Conservation (phyloP, 2,329 filamentous ascomycete species). For the Fusarium odoratissimum region DNA sequence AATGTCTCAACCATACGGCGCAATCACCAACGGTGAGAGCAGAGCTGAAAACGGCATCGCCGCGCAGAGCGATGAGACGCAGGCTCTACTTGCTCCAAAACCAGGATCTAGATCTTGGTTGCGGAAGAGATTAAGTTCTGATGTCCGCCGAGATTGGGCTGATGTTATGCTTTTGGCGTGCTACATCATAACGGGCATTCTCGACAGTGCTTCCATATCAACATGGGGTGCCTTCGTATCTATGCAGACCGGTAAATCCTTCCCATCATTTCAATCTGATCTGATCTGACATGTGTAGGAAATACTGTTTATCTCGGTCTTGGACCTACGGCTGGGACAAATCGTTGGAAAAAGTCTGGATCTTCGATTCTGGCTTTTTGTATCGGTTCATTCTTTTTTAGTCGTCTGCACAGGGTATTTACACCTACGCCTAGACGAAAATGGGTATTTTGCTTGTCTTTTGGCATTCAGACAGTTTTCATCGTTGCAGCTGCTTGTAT, state of each 20-base stretch:
- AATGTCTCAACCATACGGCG: conserved; percentile 38
- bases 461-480: conserved; percentile 63
- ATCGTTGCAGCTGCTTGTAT: conserved; percentile 65
- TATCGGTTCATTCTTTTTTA: conserved; percentile 77
- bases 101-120: conserved; percentile 30
- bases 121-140: conserved; percentile 32
- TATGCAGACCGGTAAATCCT: conserved; percentile 77
- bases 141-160: conserved; percentile 64
- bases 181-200: conserved; percentile 81
- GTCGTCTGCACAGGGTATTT: conserved; percentile 70
- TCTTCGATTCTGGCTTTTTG: conserved; percentile 78
- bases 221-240: conserved; percentile 85
- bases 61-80: conserved; percentile 13
- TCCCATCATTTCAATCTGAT: accelerated
- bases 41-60: conserved; percentile 16
- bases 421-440: conserved; percentile 65
- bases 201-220: conserved; percentile 80
- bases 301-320: conserved; percentile 85
- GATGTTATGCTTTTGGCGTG: conserved; percentile 77
- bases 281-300: conserved; percentile 53
- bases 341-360: conserved; percentile 67
- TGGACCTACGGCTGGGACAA: conserved; percentile 63
- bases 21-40: conserved; percentile 16
- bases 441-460: conserved; percentile 73
- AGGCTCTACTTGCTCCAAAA: conserved; percentile 36